A percentile compares a stretch with the other conserved stretches of the same genome.
Conservation (phyloP, 305 asterid species). For the Solanum hybrid region DNA sequence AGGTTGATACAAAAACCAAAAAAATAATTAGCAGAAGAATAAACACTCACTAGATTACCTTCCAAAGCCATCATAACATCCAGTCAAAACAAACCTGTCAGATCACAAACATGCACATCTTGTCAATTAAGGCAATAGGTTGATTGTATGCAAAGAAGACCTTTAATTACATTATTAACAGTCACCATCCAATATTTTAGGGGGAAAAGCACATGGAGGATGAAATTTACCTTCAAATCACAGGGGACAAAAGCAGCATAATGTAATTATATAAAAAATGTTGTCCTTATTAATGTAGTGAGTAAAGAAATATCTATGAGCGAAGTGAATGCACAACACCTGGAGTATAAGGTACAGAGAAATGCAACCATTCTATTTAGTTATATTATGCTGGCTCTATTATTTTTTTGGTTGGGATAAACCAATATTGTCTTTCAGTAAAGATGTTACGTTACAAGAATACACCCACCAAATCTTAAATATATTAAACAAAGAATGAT, state of each 20-base stretch:
- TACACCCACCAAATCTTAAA: background rate
- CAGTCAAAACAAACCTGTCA: conserved; percentile 75
- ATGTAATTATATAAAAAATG: background rate
- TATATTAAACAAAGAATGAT: background rate
- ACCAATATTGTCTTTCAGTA: background rate
- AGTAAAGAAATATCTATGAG: background rate
- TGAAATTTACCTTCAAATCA: background rate
- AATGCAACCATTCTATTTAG: background rate
- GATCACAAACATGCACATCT: conserved; percentile 1
- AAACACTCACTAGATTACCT: conserved; percentile 38
- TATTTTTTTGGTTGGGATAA: background rate
- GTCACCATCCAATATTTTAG: background rate
- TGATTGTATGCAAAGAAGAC: background rate
- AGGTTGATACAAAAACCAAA: background rate
- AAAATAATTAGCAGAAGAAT: background rate
- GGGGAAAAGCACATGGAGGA: background rate
- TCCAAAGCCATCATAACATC: conserved; percentile 89
- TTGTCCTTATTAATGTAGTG: background rate
- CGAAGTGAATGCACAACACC: background rate
- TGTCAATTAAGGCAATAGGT: background rate
- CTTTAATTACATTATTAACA: background rate
- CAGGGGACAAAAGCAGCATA: background rate
- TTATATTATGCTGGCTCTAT: background rate
- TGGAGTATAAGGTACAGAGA: background rate
- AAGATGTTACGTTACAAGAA: background rate